Evolutionary conservation across 1,139 yeast species (phyloP).

Genomic region (Candida smagusa): DNA sequence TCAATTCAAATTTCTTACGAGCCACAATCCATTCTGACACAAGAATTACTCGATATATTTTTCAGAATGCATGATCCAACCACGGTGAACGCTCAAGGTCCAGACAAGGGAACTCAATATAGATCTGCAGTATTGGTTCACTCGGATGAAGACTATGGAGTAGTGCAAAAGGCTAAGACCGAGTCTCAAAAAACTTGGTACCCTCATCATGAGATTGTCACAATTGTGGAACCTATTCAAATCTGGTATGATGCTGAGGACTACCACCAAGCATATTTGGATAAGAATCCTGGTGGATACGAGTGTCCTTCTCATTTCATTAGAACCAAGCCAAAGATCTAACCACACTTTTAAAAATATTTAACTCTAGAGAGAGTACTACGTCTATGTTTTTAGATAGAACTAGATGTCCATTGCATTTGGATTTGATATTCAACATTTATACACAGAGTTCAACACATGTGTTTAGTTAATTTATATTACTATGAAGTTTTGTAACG

Average conservation of each 20-base stretch:
- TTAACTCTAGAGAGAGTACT: too few species aligned
- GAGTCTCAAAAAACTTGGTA: slow-evolving; percentile 40
- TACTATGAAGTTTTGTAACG: too few species aligned
- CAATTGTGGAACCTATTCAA: slow-evolving; percentile 64
- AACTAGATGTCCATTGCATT: slow-evolving; percentile 2
- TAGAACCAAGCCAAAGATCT: slow-evolving; percentile 23
- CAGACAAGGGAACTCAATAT: slow-evolving; percentile 81
- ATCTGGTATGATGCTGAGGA: slow-evolving; percentile 90
- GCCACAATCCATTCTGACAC: slow-evolving; percentile 56
- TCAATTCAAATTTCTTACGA: slow-evolving; percentile 79
- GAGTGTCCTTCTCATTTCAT: slow-evolving; percentile 82
- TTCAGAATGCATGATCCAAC: slow-evolving; percentile 90
- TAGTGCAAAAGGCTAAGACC: slow-evolving; percentile 28
- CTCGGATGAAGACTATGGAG: slow-evolving; percentile 36
- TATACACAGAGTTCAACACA: slow-evolving; percentile 7
- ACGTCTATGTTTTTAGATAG: too few species aligned
- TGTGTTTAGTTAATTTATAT: not conserved
- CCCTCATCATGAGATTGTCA: slow-evolving; percentile 47
- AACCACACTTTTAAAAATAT: slow-evolving; percentile 1
- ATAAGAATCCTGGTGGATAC: slow-evolving; percentile 78
- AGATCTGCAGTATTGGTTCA: slow-evolving; percentile 73
- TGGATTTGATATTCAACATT: slow-evolving; percentile 10
- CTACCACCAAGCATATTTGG: slow-evolving; percentile 81
- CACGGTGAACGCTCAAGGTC: slow-evolving; percentile 64
- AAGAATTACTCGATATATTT: slow-evolving; percentile 74